A percentile compares a stretch with the other conserved stretches of the same genome.
Evolutionary conservation across 257 asterid genomes (phyloP).

Genomic region (Solanum pennellii): DNA sequence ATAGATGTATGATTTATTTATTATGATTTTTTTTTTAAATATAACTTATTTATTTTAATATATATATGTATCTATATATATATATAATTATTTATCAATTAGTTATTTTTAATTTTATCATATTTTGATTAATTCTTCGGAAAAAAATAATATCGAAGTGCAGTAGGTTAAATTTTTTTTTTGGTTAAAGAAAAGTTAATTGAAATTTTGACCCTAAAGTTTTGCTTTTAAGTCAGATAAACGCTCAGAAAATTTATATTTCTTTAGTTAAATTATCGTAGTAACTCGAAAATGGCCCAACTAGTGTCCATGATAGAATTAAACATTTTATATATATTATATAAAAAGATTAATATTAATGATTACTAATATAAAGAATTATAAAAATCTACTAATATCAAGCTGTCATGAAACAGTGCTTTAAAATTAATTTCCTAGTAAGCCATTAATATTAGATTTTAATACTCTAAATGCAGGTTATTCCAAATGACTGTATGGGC

Average conservation of each 20-base stretch:
- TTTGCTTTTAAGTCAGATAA: background rate
- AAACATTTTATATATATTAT: no score
- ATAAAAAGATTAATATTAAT: background rate
- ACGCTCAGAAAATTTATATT: background rate
- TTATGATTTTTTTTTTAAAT: no score
- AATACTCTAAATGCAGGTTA: no score
- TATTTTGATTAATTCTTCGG: background rate
- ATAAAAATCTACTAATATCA: background rate
- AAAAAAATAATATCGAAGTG: background rate
- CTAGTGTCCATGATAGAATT: no score
- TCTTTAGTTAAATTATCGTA: background rate
- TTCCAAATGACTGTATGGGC: background rate
- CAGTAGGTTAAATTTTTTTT: background rate
- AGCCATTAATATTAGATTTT: background rate
- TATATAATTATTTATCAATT: background rate
- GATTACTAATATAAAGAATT: background rate
- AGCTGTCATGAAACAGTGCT: background rate
- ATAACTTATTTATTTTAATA: background rate
- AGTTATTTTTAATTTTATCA: background rate
- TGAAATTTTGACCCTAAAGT: background rate
- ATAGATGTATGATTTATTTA: background rate
- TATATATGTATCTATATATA: background rate
- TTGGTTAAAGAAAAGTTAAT: background rate
- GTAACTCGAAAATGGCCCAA: background rate
- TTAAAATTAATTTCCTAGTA: background rate